Evolutionary conservation across 2,329 filamentous ascomycete species (phyloP).

Genomic region (Colletotrichum sp.): DNA sequence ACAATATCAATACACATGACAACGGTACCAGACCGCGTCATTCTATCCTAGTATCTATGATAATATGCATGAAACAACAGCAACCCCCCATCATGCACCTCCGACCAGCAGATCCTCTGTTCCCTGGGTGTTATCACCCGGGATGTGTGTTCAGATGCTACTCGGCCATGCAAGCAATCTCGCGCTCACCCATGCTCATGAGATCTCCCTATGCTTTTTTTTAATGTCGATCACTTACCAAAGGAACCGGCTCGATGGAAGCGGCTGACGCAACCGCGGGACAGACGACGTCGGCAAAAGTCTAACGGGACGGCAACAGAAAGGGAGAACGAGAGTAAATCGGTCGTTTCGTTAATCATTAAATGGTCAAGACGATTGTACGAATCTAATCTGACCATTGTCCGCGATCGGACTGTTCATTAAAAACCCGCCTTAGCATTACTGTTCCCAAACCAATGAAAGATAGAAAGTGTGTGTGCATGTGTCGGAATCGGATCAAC

Average conservation of each 20-base stretch:
- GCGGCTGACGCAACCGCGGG: background rate
- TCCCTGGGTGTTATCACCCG: background rate
- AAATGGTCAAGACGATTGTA: background rate
- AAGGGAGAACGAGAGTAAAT: background rate
- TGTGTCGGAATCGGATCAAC: background rate
- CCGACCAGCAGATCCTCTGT: background rate
- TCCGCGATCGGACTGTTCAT: conserved; percentile 13
- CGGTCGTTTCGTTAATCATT: background rate
- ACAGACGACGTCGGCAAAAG: background rate
- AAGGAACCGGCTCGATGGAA: background rate
- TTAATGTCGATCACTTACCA: background rate
- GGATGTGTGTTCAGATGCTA: background rate
- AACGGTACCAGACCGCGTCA: background rate
- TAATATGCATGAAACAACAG: background rate
- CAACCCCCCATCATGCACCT: background rate
- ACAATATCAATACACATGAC: background rate
- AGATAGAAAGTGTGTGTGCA: background rate
- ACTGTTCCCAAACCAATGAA: background rate
- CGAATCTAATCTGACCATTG: conserved; percentile 12
- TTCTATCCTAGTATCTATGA: background rate
- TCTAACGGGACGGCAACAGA: background rate
- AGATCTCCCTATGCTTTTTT: background rate
- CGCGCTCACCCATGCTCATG: background rate
- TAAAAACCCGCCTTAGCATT: conserved; percentile 7
- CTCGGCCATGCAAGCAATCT: background rate